A percentile compares a stretch with the other conserved stretches of the same genome.
phyloP scores from a whole-genome alignment of 1,139 yeast genomes.

The Hansenula lynferdii region DNA sequence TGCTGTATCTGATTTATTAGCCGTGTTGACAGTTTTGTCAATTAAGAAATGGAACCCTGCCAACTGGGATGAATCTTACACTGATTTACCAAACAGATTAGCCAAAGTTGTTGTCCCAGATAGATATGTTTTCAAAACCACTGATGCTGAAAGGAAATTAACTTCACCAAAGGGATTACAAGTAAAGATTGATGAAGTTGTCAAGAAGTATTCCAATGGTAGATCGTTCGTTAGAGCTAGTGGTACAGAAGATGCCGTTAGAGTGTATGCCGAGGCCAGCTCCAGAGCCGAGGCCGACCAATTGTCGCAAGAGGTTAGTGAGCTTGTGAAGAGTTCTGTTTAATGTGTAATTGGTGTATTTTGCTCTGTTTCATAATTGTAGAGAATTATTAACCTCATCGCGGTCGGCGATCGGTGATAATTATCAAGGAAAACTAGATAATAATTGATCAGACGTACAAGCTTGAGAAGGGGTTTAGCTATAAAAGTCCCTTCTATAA shows the following conservation, averaged over 20 bases:
- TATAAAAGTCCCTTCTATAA: too few relatives aligned
- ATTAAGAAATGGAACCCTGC: conserved; percentile 54
- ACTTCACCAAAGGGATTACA: conserved; percentile 79
- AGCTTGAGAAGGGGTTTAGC: too few relatives aligned
- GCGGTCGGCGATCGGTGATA: too few relatives aligned
- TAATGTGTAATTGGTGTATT: neutral
- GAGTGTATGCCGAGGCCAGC: conserved; percentile 90
- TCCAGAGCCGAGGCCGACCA: conserved; percentile 46
- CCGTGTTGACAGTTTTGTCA: conserved; percentile 63
- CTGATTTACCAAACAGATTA: conserved; percentile 82
- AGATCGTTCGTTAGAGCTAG: conserved; percentile 95
- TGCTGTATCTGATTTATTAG: conserved; percentile 84
- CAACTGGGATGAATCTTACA: conserved; percentile 74
- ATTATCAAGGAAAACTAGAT: too few relatives aligned
- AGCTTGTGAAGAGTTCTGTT: conserved; percentile 30
- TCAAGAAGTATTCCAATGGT: conserved; percentile 54
- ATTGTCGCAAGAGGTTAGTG: conserved; percentile 48
- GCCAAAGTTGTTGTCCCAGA: conserved; percentile 81
- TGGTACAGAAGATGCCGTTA: conserved; percentile 97
- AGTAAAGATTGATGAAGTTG: conserved; percentile 59
- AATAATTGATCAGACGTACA: too few relatives aligned
- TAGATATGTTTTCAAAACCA: conserved; percentile 72
- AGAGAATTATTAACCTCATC: too few relatives aligned
- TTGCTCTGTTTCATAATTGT: neutral
- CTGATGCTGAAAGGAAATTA: conserved; percentile 85